Conservation (phyloP, 768 basidiomycete species). For the Mycena chlorophos region DNA sequence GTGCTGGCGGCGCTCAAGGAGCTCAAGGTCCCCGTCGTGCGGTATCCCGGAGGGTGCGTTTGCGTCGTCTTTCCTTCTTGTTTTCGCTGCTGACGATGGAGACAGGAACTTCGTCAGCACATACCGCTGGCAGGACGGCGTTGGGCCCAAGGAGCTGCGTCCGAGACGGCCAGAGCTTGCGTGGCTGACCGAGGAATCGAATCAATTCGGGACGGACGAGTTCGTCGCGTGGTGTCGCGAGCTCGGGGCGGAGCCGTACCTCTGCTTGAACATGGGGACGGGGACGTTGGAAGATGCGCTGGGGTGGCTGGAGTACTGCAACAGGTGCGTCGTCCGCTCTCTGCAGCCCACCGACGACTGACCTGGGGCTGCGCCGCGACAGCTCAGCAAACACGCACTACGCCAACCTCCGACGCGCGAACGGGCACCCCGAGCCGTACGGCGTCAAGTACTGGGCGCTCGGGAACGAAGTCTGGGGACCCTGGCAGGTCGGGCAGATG, state of each 20-base stretch:
- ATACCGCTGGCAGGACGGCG: conserved; percentile 60
- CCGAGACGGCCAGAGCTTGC: conserved; percentile 60
- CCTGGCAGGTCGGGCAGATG: conserved; percentile 62
- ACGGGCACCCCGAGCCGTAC: conserved; percentile 58
- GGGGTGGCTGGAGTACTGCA: conserved; percentile 65
- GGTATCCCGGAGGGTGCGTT: conserved; percentile 54
- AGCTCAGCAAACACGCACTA: conserved; percentile 46
- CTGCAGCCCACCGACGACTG: too few relatives aligned
- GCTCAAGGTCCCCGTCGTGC: conserved; percentile 47
- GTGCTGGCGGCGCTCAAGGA: conserved; percentile 48
- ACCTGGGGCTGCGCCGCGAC: too few relatives aligned
- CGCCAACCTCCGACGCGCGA: conserved; percentile 57
- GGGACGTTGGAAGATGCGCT: conserved; percentile 62
- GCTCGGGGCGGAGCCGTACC: conserved; percentile 55
- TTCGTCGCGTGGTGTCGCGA: conserved; percentile 58
- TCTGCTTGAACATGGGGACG: conserved; percentile 66
- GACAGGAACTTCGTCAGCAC: conserved; percentile 52
- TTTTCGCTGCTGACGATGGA: not conserved
- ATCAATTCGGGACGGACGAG: conserved; percentile 60
- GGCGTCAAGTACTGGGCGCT: conserved; percentile 48
- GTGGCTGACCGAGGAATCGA: conserved; percentile 61
- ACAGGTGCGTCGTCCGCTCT: conserved; percentile 41
- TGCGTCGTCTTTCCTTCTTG: not conserved
- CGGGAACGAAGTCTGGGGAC: conserved; percentile 59
- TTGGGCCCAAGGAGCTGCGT: conserved; percentile 50